These are phyloP conservation scores for Novakomyces olei DNA, from an alignment of 805 yeast species.

Conservation along the genomic window DNA sequence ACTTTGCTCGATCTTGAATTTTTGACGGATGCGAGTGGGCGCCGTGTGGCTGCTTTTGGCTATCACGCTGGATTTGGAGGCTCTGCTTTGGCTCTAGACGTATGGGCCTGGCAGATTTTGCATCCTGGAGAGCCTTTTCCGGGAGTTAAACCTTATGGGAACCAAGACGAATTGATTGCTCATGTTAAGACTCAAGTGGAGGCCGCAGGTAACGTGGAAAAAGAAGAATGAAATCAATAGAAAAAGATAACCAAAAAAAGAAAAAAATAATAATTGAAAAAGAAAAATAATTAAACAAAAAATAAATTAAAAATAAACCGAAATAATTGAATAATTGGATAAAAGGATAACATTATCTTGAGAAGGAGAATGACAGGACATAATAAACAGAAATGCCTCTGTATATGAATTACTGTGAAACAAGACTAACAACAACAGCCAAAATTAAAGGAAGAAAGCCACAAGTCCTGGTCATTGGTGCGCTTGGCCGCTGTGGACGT, in stretches of 20 bases:
- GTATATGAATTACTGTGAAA: no score
- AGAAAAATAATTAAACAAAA: no score
- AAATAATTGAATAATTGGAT: no score
- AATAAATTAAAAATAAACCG: no score
- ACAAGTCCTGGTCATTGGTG: conserved; percentile 76
- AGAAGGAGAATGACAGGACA: no score
- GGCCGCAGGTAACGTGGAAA: conserved; percentile 16
- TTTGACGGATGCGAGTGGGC: conserved; percentile 77
- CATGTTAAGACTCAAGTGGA: conserved; percentile 30
- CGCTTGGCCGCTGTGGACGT: conserved; percentile 94
- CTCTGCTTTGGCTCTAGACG: conserved; percentile 85
- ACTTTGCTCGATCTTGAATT: conserved; percentile 83
- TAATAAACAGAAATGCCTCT: no score
- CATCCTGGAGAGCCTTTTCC: conserved; percentile 45
- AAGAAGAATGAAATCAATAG: conserved; percentile 4
- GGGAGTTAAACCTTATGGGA: conserved; percentile 61
- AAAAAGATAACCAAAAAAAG: no score
- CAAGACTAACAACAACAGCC: no score
- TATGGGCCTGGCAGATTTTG: conserved; percentile 77
- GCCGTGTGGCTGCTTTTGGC: conserved; percentile 99
- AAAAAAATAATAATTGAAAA: no score
- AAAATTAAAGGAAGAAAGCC: no score
- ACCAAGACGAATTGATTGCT: conserved; percentile 50
- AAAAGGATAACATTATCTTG: no score
- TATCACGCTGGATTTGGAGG: conserved; percentile 99